Evolutionary conservation across 805 yeast species (phyloP).

Genomic region (Blastobotrys attinorum): DNA sequence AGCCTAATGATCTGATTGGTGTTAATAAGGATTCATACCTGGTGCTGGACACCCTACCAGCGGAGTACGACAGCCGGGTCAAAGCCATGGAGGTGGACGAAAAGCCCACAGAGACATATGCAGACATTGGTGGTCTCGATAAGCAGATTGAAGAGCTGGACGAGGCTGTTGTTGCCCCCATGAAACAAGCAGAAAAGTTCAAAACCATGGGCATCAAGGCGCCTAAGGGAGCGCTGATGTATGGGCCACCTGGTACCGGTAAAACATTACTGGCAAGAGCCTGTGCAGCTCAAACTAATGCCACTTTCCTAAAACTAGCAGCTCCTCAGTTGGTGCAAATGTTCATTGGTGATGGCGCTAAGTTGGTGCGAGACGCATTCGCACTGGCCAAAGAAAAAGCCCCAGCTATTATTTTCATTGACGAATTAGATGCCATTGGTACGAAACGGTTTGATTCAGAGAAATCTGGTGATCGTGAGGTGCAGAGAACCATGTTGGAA

Average conservation of each 20-base stretch:
- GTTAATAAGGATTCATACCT: slow-evolving; percentile 95
- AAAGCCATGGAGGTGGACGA: slow-evolving; percentile 99
- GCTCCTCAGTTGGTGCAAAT: slow-evolving; percentile 98
- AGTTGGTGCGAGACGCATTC: slow-evolving; percentile 94
- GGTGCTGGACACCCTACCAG: slow-evolving; percentile 88
- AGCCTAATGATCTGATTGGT: slow-evolving; percentile 97
- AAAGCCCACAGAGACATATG: slow-evolving; percentile 93
- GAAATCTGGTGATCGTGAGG: slow-evolving; percentile 96
- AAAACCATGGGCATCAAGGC: slow-evolving; percentile 91
- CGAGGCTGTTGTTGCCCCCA: slow-evolving; percentile 96
- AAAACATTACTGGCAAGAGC: slow-evolving; percentile 95
- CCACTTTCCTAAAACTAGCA: slow-evolving; percentile 90
- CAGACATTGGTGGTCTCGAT: slow-evolving; percentile 97
- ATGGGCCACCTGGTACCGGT: slow-evolving; percentile 99
- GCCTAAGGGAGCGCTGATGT: slow-evolving; percentile 97
- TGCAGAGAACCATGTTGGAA: slow-evolving; percentile 98
- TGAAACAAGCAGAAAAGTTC: slow-evolving; percentile 97
- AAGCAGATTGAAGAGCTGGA: slow-evolving; percentile 97
- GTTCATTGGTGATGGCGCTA: slow-evolving; percentile 98
- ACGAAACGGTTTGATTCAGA: slow-evolving; percentile 96
- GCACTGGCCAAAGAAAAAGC: slow-evolving; percentile 97
- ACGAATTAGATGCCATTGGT: slow-evolving; percentile 98
- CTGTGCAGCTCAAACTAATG: slow-evolving; percentile 98
- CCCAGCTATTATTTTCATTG: slow-evolving; percentile 95
- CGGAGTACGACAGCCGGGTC: slow-evolving; percentile 95